phyloP scores from a whole-genome alignment of 352 stramenopile species.

The Pythium dissimile region DNA sequence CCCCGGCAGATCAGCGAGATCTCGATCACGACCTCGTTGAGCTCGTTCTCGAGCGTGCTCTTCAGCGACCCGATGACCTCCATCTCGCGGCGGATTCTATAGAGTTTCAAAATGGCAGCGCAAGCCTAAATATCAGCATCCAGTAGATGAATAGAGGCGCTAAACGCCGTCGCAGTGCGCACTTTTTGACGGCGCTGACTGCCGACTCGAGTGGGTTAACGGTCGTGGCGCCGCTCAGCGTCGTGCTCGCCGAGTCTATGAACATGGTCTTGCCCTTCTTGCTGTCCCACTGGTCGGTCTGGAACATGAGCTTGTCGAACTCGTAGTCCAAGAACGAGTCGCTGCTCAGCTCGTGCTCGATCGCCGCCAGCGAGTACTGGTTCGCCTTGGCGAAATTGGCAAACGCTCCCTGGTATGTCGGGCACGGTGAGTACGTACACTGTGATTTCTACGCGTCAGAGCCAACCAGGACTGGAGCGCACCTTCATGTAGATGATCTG shows the following conservation, averaged over 20 bases:
- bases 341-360: constrained; percentile 68
- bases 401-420: constrained; percentile 39
- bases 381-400: constrained; percentile 59
- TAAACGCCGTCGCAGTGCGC: neutral
- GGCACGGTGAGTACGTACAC: neutral
- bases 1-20: constrained; percentile 67
- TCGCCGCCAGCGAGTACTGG: constrained; percentile 63
- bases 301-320: constrained; percentile 50
- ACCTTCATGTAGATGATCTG: constrained; percentile 74
- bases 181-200: constrained; percentile 71
- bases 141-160: neutral
- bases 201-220: constrained; percentile 49
- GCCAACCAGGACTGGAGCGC: neutral
- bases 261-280: constrained; percentile 24
- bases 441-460: neutral
- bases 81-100: constrained; percentile 67
- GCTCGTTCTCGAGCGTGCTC: constrained; percentile 58
- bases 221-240: neutral
- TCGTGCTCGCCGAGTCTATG: constrained; percentile 6
- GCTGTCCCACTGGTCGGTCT: constrained; percentile 27
- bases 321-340: constrained; percentile 56
- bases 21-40: constrained; percentile 53
- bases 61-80: constrained; percentile 76
- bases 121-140: too few species aligned
- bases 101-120: too few species aligned